These are phyloP conservation scores for Parascedosporium putredinis DNA, from an alignment of 2,329 filamentous ascomycete genomes.

Conservation along the genomic window DNA sequence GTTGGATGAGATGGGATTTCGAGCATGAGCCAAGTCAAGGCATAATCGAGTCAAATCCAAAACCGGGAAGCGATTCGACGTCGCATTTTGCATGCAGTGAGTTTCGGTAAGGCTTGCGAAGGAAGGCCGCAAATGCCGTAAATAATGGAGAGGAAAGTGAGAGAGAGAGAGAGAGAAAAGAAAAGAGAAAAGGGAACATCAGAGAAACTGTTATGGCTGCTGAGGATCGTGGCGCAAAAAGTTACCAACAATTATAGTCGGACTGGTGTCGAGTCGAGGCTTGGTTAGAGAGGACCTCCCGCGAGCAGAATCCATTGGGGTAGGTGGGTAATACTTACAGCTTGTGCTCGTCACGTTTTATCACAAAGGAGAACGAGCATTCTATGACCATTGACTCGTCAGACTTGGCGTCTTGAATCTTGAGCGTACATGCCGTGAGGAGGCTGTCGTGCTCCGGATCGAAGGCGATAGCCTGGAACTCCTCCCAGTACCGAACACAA, in stretches of 20 bases:
- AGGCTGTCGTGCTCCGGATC: conserved; percentile 90
- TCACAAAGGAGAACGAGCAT: conserved; percentile 97
- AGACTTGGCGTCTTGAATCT: conserved; percentile 63
- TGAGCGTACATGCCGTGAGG: conserved; percentile 83
- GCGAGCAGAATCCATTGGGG: too few relatives aligned
- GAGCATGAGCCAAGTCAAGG: background rate
- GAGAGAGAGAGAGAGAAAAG: too few relatives aligned
- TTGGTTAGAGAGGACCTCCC: too few relatives aligned
- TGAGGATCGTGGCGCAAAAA: conserved; percentile 75
- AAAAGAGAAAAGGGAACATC: too few relatives aligned
- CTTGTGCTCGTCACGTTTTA: conserved; percentile 87
- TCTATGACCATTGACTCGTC: conserved; percentile 61
- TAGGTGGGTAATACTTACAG: too few relatives aligned
- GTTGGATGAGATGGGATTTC: background rate
- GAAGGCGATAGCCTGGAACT: conserved; percentile 96
- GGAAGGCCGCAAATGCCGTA: too few relatives aligned
- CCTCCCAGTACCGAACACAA: conserved; percentile 96
- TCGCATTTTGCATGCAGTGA: too few relatives aligned
- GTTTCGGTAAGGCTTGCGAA: too few relatives aligned
- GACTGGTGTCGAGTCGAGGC: conserved; percentile 39
- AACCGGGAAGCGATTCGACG: too few relatives aligned
- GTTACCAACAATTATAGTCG: conserved; percentile 90
- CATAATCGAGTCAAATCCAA: too few relatives aligned
- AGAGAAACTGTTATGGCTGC: too few relatives aligned
- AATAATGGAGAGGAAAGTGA: too few relatives aligned